A percentile compares a stretch with the other conserved stretches of the same genome.
Conservation (phyloP, 345 rosid genomes). For the Limnanthes douglasii region DNA sequence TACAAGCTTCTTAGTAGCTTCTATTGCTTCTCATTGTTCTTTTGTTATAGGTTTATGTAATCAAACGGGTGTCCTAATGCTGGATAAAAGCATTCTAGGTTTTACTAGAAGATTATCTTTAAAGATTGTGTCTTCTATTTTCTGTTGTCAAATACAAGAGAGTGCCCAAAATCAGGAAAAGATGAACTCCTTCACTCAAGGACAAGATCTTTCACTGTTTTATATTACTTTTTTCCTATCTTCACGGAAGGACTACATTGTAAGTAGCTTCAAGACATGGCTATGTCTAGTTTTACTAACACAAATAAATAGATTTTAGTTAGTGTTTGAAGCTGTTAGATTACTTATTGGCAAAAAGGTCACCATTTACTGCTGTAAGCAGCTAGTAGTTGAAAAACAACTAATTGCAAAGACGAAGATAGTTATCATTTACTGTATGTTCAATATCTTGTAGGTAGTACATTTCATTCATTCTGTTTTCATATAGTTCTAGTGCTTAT, state of each 20-base stretch:
- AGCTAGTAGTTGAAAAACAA: neutral
- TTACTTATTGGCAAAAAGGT: neutral
- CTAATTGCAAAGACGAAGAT: neutral
- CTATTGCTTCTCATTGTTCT: too few species aligned
- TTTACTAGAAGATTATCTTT: neutral
- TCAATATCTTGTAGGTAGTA: neutral
- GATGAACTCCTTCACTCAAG: neutral
- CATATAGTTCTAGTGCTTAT: neutral
- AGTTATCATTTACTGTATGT: neutral
- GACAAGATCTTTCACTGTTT: too few species aligned
- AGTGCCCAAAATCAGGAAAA: neutral
- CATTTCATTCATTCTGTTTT: constrained; percentile 3
- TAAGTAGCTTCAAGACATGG: neutral
- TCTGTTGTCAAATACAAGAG: neutral
- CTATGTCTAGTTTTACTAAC: neutral
- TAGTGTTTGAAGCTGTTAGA: neutral
- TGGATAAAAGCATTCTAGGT: too few species aligned
- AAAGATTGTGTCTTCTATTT: neutral
- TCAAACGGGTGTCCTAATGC: too few species aligned
- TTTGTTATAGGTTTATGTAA: too few species aligned
- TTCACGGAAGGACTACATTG: neutral
- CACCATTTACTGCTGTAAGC: neutral
- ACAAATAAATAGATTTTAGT: neutral
- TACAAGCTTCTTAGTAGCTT: neutral
- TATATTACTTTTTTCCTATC: too few species aligned